phyloP scores from a whole-genome alignment of 1,139 yeast species.

The Pichia sp. region DNA sequence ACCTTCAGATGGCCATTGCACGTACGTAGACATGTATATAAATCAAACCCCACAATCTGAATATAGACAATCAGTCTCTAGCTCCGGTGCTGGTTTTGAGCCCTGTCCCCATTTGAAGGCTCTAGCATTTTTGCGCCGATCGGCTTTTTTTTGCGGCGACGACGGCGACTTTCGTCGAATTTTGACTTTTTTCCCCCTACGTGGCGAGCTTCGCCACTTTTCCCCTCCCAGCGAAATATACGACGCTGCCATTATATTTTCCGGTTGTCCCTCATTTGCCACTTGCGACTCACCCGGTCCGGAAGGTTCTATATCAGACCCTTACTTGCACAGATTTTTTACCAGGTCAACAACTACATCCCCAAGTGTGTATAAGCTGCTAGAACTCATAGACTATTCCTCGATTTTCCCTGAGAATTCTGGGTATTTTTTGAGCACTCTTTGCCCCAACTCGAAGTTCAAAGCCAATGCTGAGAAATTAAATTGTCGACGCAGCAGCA shows the following conservation, averaged over 20 bases:
- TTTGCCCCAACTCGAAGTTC: conserved; percentile 2
- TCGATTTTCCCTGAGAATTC: conserved; percentile 7
- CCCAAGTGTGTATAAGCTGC: not conserved
- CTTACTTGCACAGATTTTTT: not conserved
- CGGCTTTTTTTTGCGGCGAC: not conserved
- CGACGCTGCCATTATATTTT: conserved; percentile 3
- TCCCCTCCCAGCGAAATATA: not conserved
- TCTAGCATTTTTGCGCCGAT: not conserved
- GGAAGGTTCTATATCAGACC: not conserved
- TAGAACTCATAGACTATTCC: conserved; percentile 3
- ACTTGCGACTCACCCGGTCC: conserved; percentile 5
- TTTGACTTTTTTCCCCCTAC: not conserved
- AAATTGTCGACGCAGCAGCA: conserved; percentile 12
- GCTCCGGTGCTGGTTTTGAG: conserved; percentile 1
- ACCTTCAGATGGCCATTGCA: too few relatives aligned
- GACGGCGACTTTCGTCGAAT: not conserved
- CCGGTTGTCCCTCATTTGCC: conserved; percentile 6
- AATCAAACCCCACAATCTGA: not conserved
- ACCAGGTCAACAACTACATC: not conserved
- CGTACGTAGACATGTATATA: not conserved
- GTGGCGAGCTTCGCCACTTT: conserved; percentile 6
- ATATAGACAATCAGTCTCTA: too few relatives aligned
- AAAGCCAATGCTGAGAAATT: conserved; percentile 9
- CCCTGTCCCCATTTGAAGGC: not conserved
- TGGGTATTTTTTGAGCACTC: conserved; percentile 6